These are phyloP conservation scores for Orbilia oligospora DNA, from an alignment of 2,329 filamentous ascomycete genomes.

Conservation along the genomic window DNA sequence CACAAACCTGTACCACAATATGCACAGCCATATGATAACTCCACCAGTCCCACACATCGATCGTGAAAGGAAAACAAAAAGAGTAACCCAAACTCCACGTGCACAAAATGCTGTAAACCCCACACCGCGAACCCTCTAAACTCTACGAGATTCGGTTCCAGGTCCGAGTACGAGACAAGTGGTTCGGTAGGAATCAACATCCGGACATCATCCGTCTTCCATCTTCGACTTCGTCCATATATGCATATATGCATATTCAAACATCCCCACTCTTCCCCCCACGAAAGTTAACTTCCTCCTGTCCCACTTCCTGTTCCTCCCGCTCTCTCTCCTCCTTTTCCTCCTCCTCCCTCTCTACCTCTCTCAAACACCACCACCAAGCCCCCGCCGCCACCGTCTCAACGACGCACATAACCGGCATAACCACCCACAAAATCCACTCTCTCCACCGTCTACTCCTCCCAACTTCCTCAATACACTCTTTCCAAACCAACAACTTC, in stretches of 20 bases:
- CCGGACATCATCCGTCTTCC: no score
- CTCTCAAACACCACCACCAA: constrained; percentile 46
- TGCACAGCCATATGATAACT: not conserved
- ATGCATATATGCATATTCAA: no score
- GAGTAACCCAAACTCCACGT: not conserved
- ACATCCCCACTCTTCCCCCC: not conserved
- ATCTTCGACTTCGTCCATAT: no score
- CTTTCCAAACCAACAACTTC: constrained; percentile 16
- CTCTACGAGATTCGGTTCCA: no score
- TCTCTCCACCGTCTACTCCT: constrained; percentile 32
- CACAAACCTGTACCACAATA: not conserved
- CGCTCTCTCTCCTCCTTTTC: not conserved
- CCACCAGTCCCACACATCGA: not conserved
- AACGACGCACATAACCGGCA: constrained; percentile 34
- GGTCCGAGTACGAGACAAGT: no score
- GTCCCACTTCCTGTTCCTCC: not conserved
- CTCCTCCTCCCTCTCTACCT: constrained; percentile 20
- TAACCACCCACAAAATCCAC: constrained; percentile 41
- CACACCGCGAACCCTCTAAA: not conserved
- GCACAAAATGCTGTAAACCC: not conserved
- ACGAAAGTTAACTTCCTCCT: no score
- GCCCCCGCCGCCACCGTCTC: constrained; percentile 23
- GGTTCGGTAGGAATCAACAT: no score
- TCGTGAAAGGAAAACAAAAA: no score
- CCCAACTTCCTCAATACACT: constrained; percentile 32